Base-by-base conservation (phyloP, 805 yeast genomes). In the Candida pseudofarinosa region DNA sequence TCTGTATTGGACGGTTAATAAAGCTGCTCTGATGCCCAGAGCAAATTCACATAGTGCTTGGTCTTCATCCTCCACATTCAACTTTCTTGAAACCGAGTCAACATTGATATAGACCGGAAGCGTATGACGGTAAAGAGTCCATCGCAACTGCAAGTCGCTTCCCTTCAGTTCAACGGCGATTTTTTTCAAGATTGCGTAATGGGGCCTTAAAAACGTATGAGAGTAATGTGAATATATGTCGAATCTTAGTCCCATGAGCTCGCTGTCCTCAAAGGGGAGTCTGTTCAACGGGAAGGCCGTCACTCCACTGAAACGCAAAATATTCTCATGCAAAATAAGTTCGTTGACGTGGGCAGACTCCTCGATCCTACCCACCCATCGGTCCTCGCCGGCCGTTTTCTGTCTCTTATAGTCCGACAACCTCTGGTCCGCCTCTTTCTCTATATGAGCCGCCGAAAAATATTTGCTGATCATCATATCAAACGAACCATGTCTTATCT, bases 281-380 rank as follows among this genome's bases (percentile, higher is more conserved):
- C 62, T 63, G 47, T 73, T 74, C 34, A 78, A 63, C 0, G 80
- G 78, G 42, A 78, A 78, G 0, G 74, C 73, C 0, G 82, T 77
- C 23, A 74, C 52, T 1, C 81, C 81, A 4, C 69, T 74, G 43
- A 77, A 51, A 40, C 83, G 52, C 42, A 63, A 67, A 15, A 76
- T 57, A 47, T 76, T 77, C 45, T 78, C 83, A 36, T 65, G 51
- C 35, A 68, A 57, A 32, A 74, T 67, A 37, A 62, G 61, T 10
- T 65, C 65, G 23, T 55, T 48, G 26, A 54, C 17, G 19, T 56
- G 55, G 30, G 41, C 38, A 43, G 32, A 15, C 12, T n/a, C 20
- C 23, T 47, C 44, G 8, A 40, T 32, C 34, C 37, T 20, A 4
- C 28, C 46, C 7, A 40, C 19, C 4, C 38, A 39, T 17, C 20